Percentiles rank a stretch among this genome's conserved stretches.
These are phyloP conservation scores for Choanephora cucurbitarum DNA, from an alignment of 371 early-diverging fungal genomes.

Conservation along the genomic window DNA sequence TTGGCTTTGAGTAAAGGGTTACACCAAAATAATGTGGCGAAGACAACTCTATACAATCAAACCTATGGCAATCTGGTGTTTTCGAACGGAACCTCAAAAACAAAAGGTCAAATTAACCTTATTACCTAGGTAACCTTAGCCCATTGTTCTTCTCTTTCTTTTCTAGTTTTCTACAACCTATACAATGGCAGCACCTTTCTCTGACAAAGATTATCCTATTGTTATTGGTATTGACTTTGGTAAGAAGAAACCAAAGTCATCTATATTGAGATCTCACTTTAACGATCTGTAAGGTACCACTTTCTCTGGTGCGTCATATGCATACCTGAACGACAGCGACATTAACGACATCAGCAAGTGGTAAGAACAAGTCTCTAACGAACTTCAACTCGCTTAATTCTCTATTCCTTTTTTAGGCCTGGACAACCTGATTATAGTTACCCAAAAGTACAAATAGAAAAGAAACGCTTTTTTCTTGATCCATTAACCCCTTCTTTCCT, in stretches of 20 bases:
- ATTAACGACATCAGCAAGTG: slow-evolving; percentile 38
- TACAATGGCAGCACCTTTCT: slow-evolving; percentile 20
- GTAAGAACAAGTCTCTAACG: too few relatives aligned
- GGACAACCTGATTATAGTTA: slow-evolving; percentile 41
- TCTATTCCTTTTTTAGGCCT: slow-evolving; percentile 36
- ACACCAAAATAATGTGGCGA: too few relatives aligned
- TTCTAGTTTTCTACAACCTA: neutral
- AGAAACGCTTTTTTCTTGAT: neutral
- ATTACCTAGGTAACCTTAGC: too few relatives aligned
- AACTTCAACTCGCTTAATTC: too few relatives aligned
- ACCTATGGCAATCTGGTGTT: too few relatives aligned
- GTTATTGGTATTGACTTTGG: slow-evolving; percentile 65
- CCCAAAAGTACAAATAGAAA: slow-evolving; percentile 53
- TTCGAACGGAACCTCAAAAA: too few relatives aligned
- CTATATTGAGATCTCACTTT: neutral
- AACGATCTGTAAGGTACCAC: slow-evolving; percentile 50
- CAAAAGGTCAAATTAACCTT: too few relatives aligned
- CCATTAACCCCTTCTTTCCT: neutral
- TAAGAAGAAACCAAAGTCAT: slow-evolving; percentile 17
- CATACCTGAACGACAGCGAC: slow-evolving; percentile 41
- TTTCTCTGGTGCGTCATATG: slow-evolving; percentile 61
- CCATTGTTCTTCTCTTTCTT: slow-evolving; percentile 4
- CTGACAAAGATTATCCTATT: slow-evolving; percentile 49
- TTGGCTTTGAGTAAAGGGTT: too few relatives aligned
- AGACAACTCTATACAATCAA: too few relatives aligned